phyloP scores from a whole-genome alignment of 495 filamentous ascomycete species.

The Penicillium psychrofluorescens region DNA sequence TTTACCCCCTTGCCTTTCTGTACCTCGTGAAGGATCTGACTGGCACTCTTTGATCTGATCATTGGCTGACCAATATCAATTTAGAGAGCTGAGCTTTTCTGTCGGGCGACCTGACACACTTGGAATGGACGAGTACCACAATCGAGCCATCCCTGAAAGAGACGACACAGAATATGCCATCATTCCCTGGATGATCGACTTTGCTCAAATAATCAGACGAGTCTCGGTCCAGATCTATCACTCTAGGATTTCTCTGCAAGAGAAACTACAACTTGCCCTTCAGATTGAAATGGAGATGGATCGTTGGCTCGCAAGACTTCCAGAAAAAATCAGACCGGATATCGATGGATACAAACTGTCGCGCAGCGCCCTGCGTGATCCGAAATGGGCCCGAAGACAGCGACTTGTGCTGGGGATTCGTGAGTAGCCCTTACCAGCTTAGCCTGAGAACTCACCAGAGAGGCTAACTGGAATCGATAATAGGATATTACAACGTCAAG shows the following conservation, averaged over 20 bases:
- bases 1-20: not conserved
- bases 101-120: slow-evolving; percentile 35
- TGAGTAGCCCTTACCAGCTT: slow-evolving; percentile 6
- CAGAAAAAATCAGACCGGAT: slow-evolving; percentile 28
- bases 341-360: slow-evolving; percentile 12
- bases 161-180: slow-evolving; percentile 34
- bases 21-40: too few species aligned
- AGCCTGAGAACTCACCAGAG: not conserved
- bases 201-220: slow-evolving; percentile 31
- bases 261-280: slow-evolving; percentile 29
- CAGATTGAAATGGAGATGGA: slow-evolving; percentile 32
- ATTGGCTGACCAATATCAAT: not conserved
- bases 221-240: slow-evolving; percentile 39
- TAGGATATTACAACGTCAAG: slow-evolving; percentile 36
- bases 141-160: slow-evolving; percentile 28
- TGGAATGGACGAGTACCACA: slow-evolving; percentile 39
- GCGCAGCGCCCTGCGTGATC: slow-evolving; percentile 26
- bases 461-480: not conserved
- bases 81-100: slow-evolving; percentile 36
- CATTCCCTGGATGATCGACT: slow-evolving; percentile 38
- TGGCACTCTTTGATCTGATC: too few species aligned
- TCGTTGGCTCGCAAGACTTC: slow-evolving; percentile 26
- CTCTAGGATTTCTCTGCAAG: slow-evolving; percentile 28
- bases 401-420: slow-evolving; percentile 30
- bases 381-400: slow-evolving; percentile 33